phyloP scores from a whole-genome alignment of 768 basidiomycete species.

The Butyriboletus loyo region DNA sequence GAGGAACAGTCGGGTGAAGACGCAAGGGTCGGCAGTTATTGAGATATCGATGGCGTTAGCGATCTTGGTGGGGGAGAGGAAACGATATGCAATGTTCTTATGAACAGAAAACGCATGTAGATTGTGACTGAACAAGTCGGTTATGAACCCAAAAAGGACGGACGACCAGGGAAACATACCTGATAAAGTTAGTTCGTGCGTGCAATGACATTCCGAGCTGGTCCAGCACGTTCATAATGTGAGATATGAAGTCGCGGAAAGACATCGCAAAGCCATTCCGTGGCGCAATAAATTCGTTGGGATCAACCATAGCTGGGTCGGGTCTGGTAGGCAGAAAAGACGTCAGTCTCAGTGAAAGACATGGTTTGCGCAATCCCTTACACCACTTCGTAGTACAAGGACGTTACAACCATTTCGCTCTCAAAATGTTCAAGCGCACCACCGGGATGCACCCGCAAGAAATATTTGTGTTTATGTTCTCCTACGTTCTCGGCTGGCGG shows the following conservation, averaged over 20 bases:
- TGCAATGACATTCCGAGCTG: constrained; percentile 81
- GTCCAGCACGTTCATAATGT: constrained; percentile 78
- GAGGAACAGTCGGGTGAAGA: constrained; percentile 82
- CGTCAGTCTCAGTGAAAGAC: background rate
- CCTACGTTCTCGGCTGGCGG: constrained; percentile 68
- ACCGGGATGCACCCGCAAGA: constrained; percentile 78
- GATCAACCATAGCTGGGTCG: constrained; percentile 72
- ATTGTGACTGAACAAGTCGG: constrained; percentile 54
- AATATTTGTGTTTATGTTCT: constrained; percentile 77
- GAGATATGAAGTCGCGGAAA: constrained; percentile 74
- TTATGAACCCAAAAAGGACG: background rate
- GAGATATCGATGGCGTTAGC: constrained; percentile 86
- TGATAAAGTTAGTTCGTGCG: constrained; percentile 79
- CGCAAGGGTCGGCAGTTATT: constrained; percentile 75
- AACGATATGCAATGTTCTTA: constrained; percentile 89
- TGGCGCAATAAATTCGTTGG: constrained; percentile 73
- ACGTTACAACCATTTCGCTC: constrained; percentile 73
- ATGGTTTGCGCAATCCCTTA: constrained; percentile 35
- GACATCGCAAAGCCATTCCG: constrained; percentile 86
- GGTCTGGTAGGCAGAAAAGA: constrained; percentile 48
- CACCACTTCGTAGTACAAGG: constrained; percentile 85
- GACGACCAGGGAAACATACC: constrained; percentile 42
- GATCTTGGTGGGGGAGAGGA: constrained; percentile 73
- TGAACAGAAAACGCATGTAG: constrained; percentile 69
- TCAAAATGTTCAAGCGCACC: constrained; percentile 87